phyloP scores from a whole-genome alignment of 2,329 filamentous ascomycete species.

The Cercospora sojina region DNA sequence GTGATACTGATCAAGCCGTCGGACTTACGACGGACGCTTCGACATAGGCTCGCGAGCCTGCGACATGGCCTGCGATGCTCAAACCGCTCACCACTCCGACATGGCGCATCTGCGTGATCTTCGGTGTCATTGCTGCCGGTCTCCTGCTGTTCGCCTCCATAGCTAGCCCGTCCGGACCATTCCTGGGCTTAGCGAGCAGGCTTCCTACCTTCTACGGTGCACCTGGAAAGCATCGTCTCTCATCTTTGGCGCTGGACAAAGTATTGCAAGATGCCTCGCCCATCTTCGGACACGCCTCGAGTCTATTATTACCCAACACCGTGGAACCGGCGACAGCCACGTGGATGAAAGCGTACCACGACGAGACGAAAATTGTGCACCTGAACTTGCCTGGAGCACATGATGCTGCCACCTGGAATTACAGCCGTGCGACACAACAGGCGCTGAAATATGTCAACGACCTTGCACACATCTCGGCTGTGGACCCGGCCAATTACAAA shows the following conservation, averaged over 20 bases:
- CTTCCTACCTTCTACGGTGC: background rate
- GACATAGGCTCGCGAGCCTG: slow-evolving; percentile 9
- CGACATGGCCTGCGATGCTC: slow-evolving; percentile 1
- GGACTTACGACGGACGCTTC: background rate
- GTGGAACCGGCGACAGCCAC: slow-evolving; percentile 32
- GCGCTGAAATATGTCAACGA: slow-evolving; percentile 43
- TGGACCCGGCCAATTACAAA: slow-evolving; percentile 42
- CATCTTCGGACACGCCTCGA: slow-evolving; percentile 41
- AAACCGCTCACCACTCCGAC: background rate
- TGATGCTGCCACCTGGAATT: slow-evolving; percentile 55
- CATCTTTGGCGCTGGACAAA: slow-evolving; percentile 44
- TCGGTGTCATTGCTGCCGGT: slow-evolving; percentile 15
- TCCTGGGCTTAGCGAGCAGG: slow-evolving; percentile 8
- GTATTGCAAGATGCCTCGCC: slow-evolving; percentile 45
- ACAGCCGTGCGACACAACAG: slow-evolving; percentile 46
- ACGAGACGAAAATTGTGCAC: slow-evolving; percentile 46
- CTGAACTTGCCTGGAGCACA: slow-evolving; percentile 55
- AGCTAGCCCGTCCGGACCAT: slow-evolving; percentile 15
- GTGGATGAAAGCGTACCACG: slow-evolving; percentile 51
- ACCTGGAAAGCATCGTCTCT: slow-evolving; percentile 24
- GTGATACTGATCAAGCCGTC: background rate
- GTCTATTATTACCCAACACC: slow-evolving; percentile 18
- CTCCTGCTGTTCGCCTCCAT: slow-evolving; percentile 21
- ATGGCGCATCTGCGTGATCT: slow-evolving; percentile 14
- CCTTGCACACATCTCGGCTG: slow-evolving; percentile 39